These are phyloP conservation scores for Malus hybrid DNA, from an alignment of 331 rosid species.

Conservation along the genomic window DNA sequence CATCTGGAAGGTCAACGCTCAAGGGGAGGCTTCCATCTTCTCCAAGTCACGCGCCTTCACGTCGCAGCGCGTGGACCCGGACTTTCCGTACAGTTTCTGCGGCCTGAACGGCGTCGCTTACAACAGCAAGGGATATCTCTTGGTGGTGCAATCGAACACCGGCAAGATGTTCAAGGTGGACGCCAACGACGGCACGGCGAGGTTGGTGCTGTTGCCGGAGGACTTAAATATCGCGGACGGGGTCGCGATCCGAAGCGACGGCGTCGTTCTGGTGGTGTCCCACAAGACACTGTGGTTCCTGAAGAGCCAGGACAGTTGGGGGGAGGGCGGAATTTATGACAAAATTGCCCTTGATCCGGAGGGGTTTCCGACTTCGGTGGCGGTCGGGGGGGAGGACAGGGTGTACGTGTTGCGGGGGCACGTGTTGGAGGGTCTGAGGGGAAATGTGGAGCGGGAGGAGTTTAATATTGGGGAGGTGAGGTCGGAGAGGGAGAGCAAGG, in stretches of 20 bases:
- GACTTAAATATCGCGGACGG: constrained; percentile 49
- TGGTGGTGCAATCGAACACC: constrained; percentile 73
- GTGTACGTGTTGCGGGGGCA: constrained; percentile 57
- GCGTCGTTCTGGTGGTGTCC: constrained; percentile 70
- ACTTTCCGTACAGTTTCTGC: constrained; percentile 23
- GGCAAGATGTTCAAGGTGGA: constrained; percentile 75
- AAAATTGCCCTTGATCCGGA: constrained; percentile 46
- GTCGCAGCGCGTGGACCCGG: constrained; percentile 26
- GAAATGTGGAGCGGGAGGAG: constrained; percentile 34
- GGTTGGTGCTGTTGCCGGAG: constrained; percentile 32
- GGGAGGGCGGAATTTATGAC: constrained; percentile 49
- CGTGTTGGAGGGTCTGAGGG: constrained; percentile 36
- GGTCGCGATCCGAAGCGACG: constrained; percentile 44
- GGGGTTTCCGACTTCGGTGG: constrained; percentile 55
- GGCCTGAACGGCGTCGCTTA: constrained; percentile 73
- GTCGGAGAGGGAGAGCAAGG: constrained; percentile 40
- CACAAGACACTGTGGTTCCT: constrained; percentile 43
- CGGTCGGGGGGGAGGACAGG: constrained; percentile 35
- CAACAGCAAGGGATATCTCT: constrained; percentile 55
- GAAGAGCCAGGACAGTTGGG: constrained; percentile 65
- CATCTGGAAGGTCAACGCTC: constrained; percentile 68
- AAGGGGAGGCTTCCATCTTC: constrained; percentile 53
- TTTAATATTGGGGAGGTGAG: constrained; percentile 53
- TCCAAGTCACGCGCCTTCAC: constrained; percentile 46
- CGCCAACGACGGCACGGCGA: constrained; percentile 47